phyloP scores from a whole-genome alignment of 140 eudicot genomes.

The Flaveria floridana region DNA sequence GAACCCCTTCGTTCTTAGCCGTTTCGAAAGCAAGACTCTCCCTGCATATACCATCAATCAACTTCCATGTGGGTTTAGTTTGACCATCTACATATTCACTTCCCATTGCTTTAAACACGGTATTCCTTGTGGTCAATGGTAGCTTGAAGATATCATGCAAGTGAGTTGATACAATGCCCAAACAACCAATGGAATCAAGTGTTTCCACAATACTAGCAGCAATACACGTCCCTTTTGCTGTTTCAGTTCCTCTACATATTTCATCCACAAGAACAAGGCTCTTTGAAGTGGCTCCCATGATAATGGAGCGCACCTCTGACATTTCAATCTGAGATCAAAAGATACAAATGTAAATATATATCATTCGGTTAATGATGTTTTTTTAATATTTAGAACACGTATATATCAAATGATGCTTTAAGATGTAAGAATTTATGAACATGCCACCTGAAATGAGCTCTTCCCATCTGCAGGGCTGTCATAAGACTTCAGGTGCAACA shows the following conservation, averaged over 20 bases:
- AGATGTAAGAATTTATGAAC: neutral
- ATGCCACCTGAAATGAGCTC: constrained; percentile 92
- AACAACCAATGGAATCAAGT: constrained; percentile 70
- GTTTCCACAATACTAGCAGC: constrained; percentile 88
- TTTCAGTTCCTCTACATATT: constrained; percentile 94
- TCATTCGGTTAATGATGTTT: neutral
- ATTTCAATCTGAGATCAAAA: constrained; percentile 71
- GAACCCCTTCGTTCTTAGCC: constrained; percentile 84
- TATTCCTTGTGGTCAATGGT: constrained; percentile 54
- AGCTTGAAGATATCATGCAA: constrained; percentile 82
- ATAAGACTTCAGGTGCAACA: constrained; percentile 88
- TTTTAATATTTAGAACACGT: neutral
- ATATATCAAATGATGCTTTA: neutral
- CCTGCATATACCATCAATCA: constrained; percentile 79
- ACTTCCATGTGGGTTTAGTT: constrained; percentile 84
- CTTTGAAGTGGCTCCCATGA: constrained; percentile 64
- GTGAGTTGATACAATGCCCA: constrained; percentile 88
- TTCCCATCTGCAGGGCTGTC: constrained; percentile 98
- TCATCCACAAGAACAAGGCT: constrained; percentile 93
- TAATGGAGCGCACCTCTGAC: constrained; percentile 86
- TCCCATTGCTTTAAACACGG: constrained; percentile 81
- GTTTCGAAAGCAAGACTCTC: constrained; percentile 99
- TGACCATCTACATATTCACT: constrained; percentile 61
- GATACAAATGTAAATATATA: neutral
- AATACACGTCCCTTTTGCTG: constrained; percentile 94